phyloP scores from a whole-genome alignment of 805 yeast species.

The Candida rishiriensis region DNA sequence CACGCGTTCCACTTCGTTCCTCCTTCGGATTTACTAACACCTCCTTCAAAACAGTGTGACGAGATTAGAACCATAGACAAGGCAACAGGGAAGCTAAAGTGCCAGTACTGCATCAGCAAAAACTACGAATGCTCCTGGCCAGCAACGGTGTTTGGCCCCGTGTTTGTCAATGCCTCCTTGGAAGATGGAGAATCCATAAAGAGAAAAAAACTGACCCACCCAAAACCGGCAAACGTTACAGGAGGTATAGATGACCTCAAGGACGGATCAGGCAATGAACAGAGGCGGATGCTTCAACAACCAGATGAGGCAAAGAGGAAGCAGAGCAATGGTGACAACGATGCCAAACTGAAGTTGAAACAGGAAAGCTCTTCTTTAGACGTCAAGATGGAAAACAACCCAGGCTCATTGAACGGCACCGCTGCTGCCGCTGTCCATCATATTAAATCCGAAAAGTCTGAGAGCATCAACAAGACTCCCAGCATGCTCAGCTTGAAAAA shows the following conservation, averaged over 20 bases:
- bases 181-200: slow-evolving; percentile 7
- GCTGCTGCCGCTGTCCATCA: neutral
- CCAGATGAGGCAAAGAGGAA: neutral
- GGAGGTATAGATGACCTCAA: neutral
- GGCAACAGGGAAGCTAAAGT: slow-evolving; percentile 5
- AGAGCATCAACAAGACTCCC: slow-evolving; percentile 1
- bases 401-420: neutral
- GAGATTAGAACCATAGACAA: slow-evolving; percentile 7
- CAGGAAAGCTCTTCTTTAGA: too few species aligned
- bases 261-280: neutral
- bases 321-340: too few species aligned
- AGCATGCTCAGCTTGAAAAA: slow-evolving; percentile 7
- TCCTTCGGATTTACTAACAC: neutral
- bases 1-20: too few species aligned
- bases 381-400: neutral
- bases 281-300: neutral
- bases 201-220: slow-evolving; percentile 3
- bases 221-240: slow-evolving; percentile 1
- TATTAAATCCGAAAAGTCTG: neutral
- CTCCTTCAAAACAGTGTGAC: slow-evolving; percentile 5
- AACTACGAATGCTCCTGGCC: slow-evolving; percentile 8
- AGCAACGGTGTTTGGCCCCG: slow-evolving; percentile 7
- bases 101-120: slow-evolving; percentile 6
- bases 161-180: slow-evolving; percentile 6
- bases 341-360: too few species aligned